Conservation (phyloP, 352 stramenopile genomes). For the Phytophthora sp. region DNA sequence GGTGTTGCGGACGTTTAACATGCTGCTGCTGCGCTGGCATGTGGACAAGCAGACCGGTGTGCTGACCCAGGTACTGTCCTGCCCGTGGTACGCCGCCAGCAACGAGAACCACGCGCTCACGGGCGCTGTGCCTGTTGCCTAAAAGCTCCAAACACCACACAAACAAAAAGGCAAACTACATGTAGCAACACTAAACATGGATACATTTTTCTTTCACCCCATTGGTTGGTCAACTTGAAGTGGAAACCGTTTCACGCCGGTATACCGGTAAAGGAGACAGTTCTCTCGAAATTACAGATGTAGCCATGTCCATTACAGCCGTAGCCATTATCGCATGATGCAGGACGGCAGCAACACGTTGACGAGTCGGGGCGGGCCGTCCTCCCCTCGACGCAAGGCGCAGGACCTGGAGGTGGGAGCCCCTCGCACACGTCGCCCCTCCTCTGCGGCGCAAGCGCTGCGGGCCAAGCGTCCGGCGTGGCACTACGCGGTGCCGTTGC, state of each 20-base stretch:
- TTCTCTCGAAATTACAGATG: not conserved
- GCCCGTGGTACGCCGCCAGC: constrained; percentile 27
- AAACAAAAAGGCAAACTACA: not conserved
- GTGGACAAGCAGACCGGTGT: constrained; percentile 20
- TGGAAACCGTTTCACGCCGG: no score
- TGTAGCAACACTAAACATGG: no score
- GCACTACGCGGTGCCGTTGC: constrained; percentile 17
- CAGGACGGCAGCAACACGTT: constrained; percentile 22
- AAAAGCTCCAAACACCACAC: no score
- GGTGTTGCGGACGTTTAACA: constrained; percentile 40
- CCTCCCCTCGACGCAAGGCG: not conserved
- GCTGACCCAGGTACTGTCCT: constrained; percentile 20
- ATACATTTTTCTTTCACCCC: not conserved
- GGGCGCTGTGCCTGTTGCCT: constrained; percentile 12
- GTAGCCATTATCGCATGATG: constrained; percentile 6
- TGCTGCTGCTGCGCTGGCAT: constrained; percentile 36
- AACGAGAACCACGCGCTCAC: constrained; percentile 22
- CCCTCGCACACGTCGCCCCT: not conserved
- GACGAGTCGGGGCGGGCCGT: constrained; percentile 10
- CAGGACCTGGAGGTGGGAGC: constrained; percentile 8
- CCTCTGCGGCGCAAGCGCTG: not conserved
- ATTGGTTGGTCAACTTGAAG: not conserved
- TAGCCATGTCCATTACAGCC: not conserved
- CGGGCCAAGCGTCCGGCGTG: constrained; percentile 9
- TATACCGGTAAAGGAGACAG: no score